Base-by-base conservation (phyloP, 306 rosid species). In the Acacia crassicarpa region DNA sequence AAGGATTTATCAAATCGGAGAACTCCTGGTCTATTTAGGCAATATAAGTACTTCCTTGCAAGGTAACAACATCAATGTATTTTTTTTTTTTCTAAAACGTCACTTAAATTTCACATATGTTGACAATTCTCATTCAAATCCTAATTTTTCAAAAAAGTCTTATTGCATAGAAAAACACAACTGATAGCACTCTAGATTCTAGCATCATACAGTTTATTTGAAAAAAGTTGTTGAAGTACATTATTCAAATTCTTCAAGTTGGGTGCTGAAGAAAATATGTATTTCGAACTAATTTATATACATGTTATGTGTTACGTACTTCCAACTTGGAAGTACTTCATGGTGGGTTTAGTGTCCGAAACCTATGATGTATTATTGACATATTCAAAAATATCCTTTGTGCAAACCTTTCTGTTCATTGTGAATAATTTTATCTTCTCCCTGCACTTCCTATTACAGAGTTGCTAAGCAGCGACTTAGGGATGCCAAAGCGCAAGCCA, bases 401-500 rank as follows among this genome's bases (percentile, higher is more conserved):
- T 45, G 14, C 38, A 62, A 35, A 72, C 22, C 41, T 81, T 72
- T 75, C 49, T 48, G 76, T 75, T 78, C 69, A 27, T 67, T 68
- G n/a, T 68, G 74, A 68, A 12, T 67, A 73, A 70, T 43, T 33
- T 75, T 68, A 84, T 70, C 68, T 54, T 63, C 67, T 84, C 38
- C 75, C 66, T 77, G 65, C 78, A 44, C 75, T 44, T 45, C 75
- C 63, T 67, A 51, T 87, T 67, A 65, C 88, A 95, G 99, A 84
- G 91, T 76, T 81, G 91, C 90, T 81, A 95, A 93, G 92, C 99
- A 95, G 87, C 88, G 97, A 75, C 87, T 93, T 53, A 88, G 98
- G 82, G 99, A 95, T 87, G 92, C 98, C 70, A 90, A 84, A 83
- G 89, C 85, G 22, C 94, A 93, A 83, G 93, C 97, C 63, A 91